These are phyloP conservation scores for Penstemon davidsonii DNA, from an alignment of 257 asterid genomes.

Conservation along the genomic window DNA sequence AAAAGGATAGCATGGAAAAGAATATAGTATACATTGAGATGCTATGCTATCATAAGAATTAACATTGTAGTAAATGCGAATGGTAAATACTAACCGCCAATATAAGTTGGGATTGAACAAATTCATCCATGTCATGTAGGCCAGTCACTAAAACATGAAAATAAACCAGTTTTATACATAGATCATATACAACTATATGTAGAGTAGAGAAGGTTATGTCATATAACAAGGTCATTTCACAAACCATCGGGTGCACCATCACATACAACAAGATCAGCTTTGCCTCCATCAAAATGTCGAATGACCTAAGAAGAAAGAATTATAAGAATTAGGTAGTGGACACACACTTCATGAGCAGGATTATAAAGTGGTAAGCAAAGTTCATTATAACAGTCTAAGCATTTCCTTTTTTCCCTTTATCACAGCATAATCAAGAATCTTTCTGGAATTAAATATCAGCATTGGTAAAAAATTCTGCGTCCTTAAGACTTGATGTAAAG, in stretches of 20 bases:
- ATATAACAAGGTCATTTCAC: too few relatives aligned
- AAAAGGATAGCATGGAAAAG: not conserved
- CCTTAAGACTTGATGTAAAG: too few relatives aligned
- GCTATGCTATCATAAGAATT: not conserved
- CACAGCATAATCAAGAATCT: too few relatives aligned
- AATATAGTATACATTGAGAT: too few relatives aligned
- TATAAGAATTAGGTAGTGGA: not conserved
- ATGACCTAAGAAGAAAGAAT: constrained; percentile 62
- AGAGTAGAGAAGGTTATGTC: too few relatives aligned
- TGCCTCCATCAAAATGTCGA: constrained; percentile 99
- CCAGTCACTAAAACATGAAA: constrained; percentile 76
- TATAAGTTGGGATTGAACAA: constrained; percentile 95
- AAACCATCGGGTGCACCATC: too few relatives aligned
- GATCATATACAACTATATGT: too few relatives aligned
- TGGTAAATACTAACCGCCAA: constrained; percentile 71
- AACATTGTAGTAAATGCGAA: constrained; percentile 15
- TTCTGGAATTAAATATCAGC: too few relatives aligned
- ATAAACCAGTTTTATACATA: constrained; percentile 14
- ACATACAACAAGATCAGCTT: constrained; percentile 97
- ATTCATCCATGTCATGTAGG: constrained; percentile 98
- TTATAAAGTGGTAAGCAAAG: not conserved
- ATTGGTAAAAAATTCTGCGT: too few relatives aligned
- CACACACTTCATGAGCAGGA: constrained; percentile 10
- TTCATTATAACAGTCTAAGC: not conserved
- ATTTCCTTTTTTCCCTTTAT: too few relatives aligned